Conservation (phyloP, 2,329 filamentous ascomycete genomes). For the Monosporascus sp. region DNA sequence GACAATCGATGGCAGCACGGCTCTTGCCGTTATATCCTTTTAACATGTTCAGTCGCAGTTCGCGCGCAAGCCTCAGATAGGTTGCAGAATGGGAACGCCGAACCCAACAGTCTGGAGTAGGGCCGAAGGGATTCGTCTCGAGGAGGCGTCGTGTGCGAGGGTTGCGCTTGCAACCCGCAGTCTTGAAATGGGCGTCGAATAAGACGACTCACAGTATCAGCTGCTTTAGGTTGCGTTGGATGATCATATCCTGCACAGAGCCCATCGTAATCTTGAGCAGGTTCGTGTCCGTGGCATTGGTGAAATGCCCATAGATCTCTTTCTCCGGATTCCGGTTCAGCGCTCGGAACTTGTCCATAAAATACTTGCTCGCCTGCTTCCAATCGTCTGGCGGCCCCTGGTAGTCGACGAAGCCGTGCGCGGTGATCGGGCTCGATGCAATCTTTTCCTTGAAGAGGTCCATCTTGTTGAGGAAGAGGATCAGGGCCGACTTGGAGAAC, state of each 20-base stretch:
- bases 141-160: conserved; percentile 11
- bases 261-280: conserved; percentile 81
- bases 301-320: conserved; percentile 59
- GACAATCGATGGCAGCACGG: background rate
- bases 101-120: background rate
- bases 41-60: background rate
- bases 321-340: conserved; percentile 65
- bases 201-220: conserved; percentile 58
- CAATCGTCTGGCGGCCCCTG: conserved; percentile 65
- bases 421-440: conserved; percentile 61
- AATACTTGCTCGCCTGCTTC: conserved; percentile 73
- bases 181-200: conserved; percentile 11
- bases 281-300: conserved; percentile 62
- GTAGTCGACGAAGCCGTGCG: conserved; percentile 75
- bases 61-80: background rate
- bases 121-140: background rate
- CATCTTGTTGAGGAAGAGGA: conserved; percentile 85
- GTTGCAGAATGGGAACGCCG: background rate
- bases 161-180: conserved; percentile 2
- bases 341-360: conserved; percentile 73
- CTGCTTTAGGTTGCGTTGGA: conserved; percentile 76
- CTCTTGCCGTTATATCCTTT: background rate
- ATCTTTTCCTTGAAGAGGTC: conserved; percentile 79
- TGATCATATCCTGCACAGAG: conserved; percentile 83
- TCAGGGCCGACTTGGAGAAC: conserved; percentile 77